Evolutionary conservation across 768 basidiomycete genomes (phyloP).

Genomic region (Mycena kentingensis): DNA sequence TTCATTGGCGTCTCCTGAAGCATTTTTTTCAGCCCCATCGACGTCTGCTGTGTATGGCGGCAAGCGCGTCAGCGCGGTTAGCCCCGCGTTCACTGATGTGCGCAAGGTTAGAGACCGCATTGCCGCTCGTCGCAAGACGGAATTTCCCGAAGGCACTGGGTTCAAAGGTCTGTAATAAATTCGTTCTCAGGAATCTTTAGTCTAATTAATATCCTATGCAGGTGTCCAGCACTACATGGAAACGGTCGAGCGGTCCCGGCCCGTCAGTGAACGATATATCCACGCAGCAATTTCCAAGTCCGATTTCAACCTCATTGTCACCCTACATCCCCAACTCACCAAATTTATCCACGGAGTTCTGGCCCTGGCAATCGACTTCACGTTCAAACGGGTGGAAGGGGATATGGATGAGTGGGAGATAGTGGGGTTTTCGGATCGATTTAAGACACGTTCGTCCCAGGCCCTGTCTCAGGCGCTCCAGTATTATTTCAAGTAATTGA

Average conservation of each 20-base stretch:
- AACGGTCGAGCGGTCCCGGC: background rate
- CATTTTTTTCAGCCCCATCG: background rate
- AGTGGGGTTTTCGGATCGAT: conserved; percentile 9
- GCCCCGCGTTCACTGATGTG: background rate
- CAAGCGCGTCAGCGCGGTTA: background rate
- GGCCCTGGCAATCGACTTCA: conserved; percentile 23
- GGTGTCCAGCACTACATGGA: background rate
- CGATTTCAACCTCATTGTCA: conserved; percentile 3
- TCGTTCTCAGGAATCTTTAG: background rate
- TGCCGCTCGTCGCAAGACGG: background rate
- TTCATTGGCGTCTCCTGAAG: background rate
- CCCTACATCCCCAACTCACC: conserved; percentile 10
- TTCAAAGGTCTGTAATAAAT: conserved; percentile 4
- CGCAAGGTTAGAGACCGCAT: conserved; percentile 1
- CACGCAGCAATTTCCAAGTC: conserved; percentile 8
- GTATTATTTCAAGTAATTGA: too few relatives aligned
- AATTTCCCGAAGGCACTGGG: conserved; percentile 2
- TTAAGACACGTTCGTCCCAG: conserved; percentile 18
- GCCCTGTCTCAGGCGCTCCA: background rate
- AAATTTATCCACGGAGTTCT: conserved; percentile 15
- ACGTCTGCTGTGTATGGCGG: background rate
- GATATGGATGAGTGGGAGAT: conserved; percentile 28
- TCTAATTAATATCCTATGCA: background rate
- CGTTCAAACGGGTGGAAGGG: conserved; percentile 26
- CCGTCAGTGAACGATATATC: conserved; percentile 1